Conservation (phyloP, 2,329 filamentous ascomycete genomes). For the Geosmithia flava region DNA sequence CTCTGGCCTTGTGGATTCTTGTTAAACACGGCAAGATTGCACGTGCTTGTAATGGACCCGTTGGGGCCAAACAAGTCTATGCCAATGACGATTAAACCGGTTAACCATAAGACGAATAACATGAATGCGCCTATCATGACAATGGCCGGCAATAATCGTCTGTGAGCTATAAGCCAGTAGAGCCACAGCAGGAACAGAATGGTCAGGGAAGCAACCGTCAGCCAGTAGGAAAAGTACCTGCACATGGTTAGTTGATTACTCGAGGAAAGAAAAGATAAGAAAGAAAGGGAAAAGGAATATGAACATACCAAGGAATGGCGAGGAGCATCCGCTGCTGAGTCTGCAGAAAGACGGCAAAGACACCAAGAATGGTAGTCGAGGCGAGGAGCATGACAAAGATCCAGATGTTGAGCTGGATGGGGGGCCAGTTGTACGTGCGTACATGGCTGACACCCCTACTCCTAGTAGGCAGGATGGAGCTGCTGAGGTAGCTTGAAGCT, state of each 20-base stretch:
- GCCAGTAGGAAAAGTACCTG: slow-evolving; percentile 58
- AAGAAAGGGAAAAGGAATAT: no score
- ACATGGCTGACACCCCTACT: slow-evolving; percentile 27
- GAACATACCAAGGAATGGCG: slow-evolving; percentile 44
- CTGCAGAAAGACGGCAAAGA: slow-evolving; percentile 47
- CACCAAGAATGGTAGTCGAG: slow-evolving; percentile 45
- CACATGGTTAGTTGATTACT: neutral
- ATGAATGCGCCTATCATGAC: slow-evolving; percentile 54
- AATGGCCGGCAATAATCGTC: slow-evolving; percentile 47
- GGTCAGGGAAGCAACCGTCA: slow-evolving; percentile 44
- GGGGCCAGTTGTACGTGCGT: slow-evolving; percentile 56
- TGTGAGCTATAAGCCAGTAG: slow-evolving; percentile 48
- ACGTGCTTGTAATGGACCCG: slow-evolving; percentile 46
- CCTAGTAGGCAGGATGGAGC: slow-evolving; percentile 24
- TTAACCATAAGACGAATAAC: slow-evolving; percentile 55
- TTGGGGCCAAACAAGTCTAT: slow-evolving; percentile 52
- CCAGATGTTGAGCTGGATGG: slow-evolving; percentile 55
- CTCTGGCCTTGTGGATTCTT: slow-evolving; percentile 36
- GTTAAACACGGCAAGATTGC: slow-evolving; percentile 44
- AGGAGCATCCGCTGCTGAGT: slow-evolving; percentile 43
- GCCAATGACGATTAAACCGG: slow-evolving; percentile 48
- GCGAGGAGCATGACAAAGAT: slow-evolving; percentile 53
- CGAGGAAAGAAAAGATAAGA: no score
- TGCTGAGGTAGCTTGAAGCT: slow-evolving; percentile 20
- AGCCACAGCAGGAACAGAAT: slow-evolving; percentile 55